Percentiles rank a stretch among this genome's conserved stretches.
Conservation (phyloP, 2,329 filamentous ascomycete genomes). For the Ilyonectria robusta region DNA sequence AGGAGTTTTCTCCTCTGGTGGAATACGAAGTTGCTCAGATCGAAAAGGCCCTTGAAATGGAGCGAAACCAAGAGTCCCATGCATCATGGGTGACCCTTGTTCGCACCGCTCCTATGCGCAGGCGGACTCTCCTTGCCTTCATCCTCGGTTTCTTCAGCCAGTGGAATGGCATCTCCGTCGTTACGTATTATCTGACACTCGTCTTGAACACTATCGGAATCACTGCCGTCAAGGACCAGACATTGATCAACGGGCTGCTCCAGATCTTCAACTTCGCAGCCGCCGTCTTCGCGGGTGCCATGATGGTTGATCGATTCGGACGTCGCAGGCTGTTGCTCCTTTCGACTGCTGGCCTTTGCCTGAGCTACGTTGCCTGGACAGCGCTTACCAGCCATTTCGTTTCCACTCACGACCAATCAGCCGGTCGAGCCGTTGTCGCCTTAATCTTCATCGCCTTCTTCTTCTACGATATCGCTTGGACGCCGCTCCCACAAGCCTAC, state of each 20-base stretch:
- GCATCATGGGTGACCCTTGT: neutral
- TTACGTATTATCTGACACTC: slow-evolving; percentile 52
- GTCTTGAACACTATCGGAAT: slow-evolving; percentile 55
- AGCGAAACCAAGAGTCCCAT: no score
- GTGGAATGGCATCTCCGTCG: neutral
- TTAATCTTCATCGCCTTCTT: slow-evolving; percentile 55
- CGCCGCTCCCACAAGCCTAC: slow-evolving; percentile 47
- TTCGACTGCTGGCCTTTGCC: slow-evolving; percentile 51
- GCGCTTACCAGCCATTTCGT: slow-evolving; percentile 38
- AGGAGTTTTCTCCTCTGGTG: slow-evolving; percentile 1
- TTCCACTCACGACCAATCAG: slow-evolving; percentile 27
- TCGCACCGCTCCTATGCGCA: neutral
- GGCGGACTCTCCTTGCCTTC: neutral
- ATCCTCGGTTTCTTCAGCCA: slow-evolving; percentile 3
- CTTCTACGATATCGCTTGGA: slow-evolving; percentile 52
- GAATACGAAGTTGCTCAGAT: slow-evolving; percentile 10
- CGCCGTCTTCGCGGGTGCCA: slow-evolving; percentile 52
- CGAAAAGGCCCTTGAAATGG: neutral
- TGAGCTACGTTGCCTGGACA: slow-evolving; percentile 48
- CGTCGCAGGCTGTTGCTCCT: slow-evolving; percentile 56
- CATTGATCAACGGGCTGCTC: slow-evolving; percentile 38
- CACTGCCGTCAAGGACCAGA: slow-evolving; percentile 52
- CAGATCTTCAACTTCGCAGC: slow-evolving; percentile 54
- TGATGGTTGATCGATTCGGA: slow-evolving; percentile 55
- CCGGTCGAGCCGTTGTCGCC: slow-evolving; percentile 47